These are phyloP conservation scores for Spencermartinsiella europaea DNA, from an alignment of 805 yeast species.

Conservation along the genomic window DNA sequence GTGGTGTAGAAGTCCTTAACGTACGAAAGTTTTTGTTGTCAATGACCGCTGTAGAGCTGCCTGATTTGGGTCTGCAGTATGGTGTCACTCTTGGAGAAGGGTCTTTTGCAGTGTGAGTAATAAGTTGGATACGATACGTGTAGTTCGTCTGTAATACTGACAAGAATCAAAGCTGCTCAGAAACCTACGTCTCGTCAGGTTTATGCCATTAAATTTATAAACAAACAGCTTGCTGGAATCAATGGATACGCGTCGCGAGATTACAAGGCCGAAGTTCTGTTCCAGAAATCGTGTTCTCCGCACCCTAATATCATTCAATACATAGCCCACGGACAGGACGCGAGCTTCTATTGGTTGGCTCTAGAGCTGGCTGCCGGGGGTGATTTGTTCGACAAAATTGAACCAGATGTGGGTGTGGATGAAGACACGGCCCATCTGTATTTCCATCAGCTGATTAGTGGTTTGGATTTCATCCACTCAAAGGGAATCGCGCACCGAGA, in stretches of 20 bases:
- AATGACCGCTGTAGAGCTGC: constrained; percentile 5
- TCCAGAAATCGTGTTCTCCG: constrained; percentile 54
- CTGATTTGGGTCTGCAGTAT: constrained; percentile 17
- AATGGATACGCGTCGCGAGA: constrained; percentile 12
- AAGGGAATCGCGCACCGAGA: constrained; percentile 62
- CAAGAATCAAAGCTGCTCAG: constrained; percentile 50
- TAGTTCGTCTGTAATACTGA: no score
- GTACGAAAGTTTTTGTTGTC: no score
- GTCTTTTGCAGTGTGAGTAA: constrained; percentile 51
- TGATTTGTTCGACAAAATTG: constrained; percentile 72
- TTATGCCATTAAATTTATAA: constrained; percentile 55
- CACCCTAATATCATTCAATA: constrained; percentile 59
- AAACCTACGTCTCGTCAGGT: constrained; percentile 35
- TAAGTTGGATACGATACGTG: no score
- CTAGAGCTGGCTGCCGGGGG: constrained; percentile 72
- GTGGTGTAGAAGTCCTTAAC: no score
- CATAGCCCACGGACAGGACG: constrained; percentile 48
- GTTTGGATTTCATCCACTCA: constrained; percentile 54
- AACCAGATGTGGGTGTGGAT: constrained; percentile 67
- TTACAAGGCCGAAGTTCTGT: constrained; percentile 42
- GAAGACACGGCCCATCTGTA: constrained; percentile 63
- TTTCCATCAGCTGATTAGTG: constrained; percentile 59
- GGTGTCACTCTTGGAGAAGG: constrained; percentile 63
- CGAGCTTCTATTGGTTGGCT: constrained; percentile 57
- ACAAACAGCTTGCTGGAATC: constrained; percentile 28